Conservation (phyloP, 2,329 filamentous ascomycete genomes). For the Fusarium cicatricum region DNA sequence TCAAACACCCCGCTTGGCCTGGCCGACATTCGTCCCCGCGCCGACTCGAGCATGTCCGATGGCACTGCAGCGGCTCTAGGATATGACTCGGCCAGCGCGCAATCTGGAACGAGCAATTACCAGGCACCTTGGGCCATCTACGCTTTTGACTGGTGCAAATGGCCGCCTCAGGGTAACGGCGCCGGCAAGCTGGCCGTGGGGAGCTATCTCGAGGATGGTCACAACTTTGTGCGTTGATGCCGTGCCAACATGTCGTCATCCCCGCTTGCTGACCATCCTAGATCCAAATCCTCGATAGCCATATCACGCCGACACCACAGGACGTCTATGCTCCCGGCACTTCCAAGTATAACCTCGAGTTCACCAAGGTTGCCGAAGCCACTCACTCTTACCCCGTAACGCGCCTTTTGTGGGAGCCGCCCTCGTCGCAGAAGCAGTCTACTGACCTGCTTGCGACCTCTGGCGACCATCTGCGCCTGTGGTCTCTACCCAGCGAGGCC, state of each 20-base stretch:
- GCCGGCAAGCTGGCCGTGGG: conserved; percentile 94
- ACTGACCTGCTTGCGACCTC: conserved; percentile 95
- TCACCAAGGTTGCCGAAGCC: conserved; percentile 92
- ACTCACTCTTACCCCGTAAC: conserved; percentile 98
- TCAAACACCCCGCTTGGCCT: conserved; percentile 91
- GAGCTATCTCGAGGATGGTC: conserved; percentile 96
- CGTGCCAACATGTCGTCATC: conserved; percentile 1
- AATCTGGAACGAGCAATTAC: conserved; percentile 86
- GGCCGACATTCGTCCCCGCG: conserved; percentile 88
- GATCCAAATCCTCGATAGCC: conserved; percentile 97
- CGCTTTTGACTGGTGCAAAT: conserved; percentile 99
- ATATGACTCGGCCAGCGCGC: conserved; percentile 71
- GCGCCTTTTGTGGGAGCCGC: conserved; percentile 93
- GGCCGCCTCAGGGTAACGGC: conserved; percentile 80
- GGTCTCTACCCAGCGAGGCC: conserved; percentile 84
- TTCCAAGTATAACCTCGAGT: conserved; percentile 82
- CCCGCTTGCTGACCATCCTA: conserved; percentile 47
- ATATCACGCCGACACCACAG: conserved; percentile 74
- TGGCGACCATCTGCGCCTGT: conserved; percentile 90
- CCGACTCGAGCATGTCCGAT: conserved; percentile 82
- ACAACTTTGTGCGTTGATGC: conserved; percentile 79
- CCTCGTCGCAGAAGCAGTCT: conserved; percentile 91
- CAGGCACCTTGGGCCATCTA: conserved; percentile 95
- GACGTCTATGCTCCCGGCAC: conserved; percentile 74
- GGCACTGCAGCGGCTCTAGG: conserved; percentile 67